Percentiles rank a stretch among this genome's conserved stretches.
These are phyloP conservation scores for Backusella sp. DNA, from an alignment of 192 early-diverging fungal genomes.

Conservation along the genomic window DNA sequence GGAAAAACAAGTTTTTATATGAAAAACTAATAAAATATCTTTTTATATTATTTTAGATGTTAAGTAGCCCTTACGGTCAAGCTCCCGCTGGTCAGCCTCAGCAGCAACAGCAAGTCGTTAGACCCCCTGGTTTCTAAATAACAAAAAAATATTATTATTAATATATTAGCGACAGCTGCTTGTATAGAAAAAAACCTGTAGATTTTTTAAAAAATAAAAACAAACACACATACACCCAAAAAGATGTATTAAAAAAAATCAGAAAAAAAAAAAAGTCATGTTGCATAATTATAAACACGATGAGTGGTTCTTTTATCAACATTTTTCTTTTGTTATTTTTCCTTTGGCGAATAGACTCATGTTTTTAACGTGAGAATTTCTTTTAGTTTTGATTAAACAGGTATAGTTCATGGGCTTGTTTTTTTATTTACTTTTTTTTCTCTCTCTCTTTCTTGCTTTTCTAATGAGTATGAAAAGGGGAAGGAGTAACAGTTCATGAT, in stretches of 20 bases:
- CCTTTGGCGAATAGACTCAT: neutral
- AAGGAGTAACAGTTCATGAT: neutral
- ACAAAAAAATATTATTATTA: neutral
- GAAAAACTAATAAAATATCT: neutral
- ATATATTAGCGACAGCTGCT: neutral
- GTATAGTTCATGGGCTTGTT: neutral
- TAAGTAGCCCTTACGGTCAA: conserved; percentile 12
- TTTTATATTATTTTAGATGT: neutral
- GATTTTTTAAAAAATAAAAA: neutral
- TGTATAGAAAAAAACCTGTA: neutral
- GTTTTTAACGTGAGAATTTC: neutral
- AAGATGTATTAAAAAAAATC: neutral
- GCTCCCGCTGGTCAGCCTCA: conserved; percentile 6
- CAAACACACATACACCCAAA: neutral
- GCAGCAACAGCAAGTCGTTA: conserved; percentile 10
- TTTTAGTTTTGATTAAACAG: neutral
- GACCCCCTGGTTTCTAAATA: conserved; percentile 15
- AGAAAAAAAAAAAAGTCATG: neutral
- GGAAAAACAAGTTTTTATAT: neutral
- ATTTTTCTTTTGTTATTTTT: neutral
- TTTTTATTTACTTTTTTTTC: neutral
- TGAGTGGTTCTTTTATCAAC: neutral
- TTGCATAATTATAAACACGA: neutral
- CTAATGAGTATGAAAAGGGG: neutral
- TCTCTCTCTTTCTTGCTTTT: neutral